These are phyloP conservation scores for Ophiostoma perfectum DNA, from an alignment of 2,329 filamentous ascomycete species.

Conservation along the genomic window DNA sequence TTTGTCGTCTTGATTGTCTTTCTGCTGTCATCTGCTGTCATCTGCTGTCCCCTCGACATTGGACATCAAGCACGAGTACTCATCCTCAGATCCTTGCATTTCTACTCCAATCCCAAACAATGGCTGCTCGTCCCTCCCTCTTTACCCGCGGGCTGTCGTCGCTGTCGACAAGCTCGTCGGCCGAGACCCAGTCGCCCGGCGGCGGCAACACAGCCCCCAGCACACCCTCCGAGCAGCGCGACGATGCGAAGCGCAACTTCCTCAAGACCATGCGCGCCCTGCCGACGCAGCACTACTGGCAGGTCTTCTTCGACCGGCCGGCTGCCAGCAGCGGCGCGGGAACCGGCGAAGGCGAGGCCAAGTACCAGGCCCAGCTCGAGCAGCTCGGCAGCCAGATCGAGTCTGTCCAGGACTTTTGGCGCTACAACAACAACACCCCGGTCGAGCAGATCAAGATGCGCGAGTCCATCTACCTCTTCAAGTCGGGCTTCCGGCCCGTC, in stretches of 20 bases:
- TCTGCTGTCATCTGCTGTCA: no score
- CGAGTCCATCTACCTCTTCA: slow-evolving; percentile 75
- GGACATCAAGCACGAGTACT: background rate
- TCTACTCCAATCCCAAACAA: slow-evolving; percentile 30
- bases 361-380: slow-evolving; percentile 54
- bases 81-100: background rate
- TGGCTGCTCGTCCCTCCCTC: slow-evolving; percentile 53
- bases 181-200: slow-evolving; percentile 53
- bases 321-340: background rate
- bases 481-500: slow-evolving; percentile 67
- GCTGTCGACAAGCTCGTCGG: slow-evolving; percentile 48
- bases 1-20: no score
- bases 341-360: slow-evolving; percentile 28
- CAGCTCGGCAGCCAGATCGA: slow-evolving; percentile 63
- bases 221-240: slow-evolving; percentile 67
- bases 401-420: slow-evolving; percentile 80
- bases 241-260: slow-evolving; percentile 79
- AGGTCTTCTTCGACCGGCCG: slow-evolving; percentile 60
- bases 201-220: slow-evolving; percentile 50
- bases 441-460: slow-evolving; percentile 70
- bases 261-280: slow-evolving; percentile 66
- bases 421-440: slow-evolving; percentile 75
- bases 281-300: slow-evolving; percentile 75
- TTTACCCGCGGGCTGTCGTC: slow-evolving; percentile 60
- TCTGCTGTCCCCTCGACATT: no score